These are phyloP conservation scores for Fusarium oligoseptatum DNA, from an alignment of 2,329 filamentous ascomycete species.

Conservation along the genomic window DNA sequence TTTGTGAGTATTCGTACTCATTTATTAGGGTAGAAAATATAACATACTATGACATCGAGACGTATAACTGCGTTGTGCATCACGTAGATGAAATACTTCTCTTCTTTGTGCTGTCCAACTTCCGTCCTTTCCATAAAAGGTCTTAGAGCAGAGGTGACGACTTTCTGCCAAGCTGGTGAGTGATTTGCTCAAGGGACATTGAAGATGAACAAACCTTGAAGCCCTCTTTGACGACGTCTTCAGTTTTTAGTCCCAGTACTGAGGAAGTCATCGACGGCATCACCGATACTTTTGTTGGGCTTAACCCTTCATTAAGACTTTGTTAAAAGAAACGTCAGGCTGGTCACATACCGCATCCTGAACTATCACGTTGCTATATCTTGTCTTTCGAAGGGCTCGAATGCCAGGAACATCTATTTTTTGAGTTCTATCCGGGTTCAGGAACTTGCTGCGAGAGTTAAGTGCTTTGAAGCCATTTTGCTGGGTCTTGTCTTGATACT, in stretches of 20 bases:
- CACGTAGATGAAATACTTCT: background rate
- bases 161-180: background rate
- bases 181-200: background rate
- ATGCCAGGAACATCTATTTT: background rate
- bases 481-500: background rate
- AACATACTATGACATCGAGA: background rate
- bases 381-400: background rate
- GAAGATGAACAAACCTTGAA: background rate
- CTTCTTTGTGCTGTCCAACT: background rate
- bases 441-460: background rate
- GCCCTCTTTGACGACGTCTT: background rate
- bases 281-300: background rate
- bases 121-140: background rate
- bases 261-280: background rate
- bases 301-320: background rate
- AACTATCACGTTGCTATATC: background rate
- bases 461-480: rapidly evolving
- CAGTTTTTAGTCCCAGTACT: background rate
- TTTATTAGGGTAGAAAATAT: background rate
- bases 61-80: background rate
- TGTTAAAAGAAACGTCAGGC: background rate
- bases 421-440: background rate
- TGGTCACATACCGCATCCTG: background rate
- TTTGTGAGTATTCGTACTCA: background rate
- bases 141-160: background rate